phyloP scores from a whole-genome alignment of 306 rosid genomes.

The Prunus davidiana region DNA sequence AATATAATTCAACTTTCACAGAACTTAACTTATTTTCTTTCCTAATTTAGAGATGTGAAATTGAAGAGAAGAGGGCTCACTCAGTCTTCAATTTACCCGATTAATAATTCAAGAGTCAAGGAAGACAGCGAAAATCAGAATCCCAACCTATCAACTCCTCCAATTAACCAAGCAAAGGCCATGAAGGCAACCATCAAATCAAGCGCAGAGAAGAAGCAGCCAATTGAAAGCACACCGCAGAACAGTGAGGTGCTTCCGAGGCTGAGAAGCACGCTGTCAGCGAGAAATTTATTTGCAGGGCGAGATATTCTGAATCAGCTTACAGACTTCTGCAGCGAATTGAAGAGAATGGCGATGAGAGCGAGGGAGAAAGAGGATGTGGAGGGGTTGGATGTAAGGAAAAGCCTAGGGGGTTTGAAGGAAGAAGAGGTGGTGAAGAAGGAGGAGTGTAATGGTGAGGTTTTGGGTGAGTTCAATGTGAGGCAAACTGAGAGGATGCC shows the following conservation, averaged over 20 bases:
- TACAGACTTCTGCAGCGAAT: slow-evolving; percentile 80
- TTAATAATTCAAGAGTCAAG: slow-evolving; percentile 43
- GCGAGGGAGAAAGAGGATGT: slow-evolving; percentile 57
- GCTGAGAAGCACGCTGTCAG: slow-evolving; percentile 73
- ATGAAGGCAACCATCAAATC: slow-evolving; percentile 63
- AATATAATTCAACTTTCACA: background rate
- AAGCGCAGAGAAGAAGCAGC: slow-evolving; percentile 62
- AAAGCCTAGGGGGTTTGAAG: slow-evolving; percentile 30
- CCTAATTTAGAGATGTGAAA: slow-evolving; percentile 51
- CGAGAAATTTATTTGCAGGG: slow-evolving; percentile 67
- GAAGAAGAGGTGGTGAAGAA: slow-evolving; percentile 25
- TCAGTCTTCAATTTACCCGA: slow-evolving; percentile 42
- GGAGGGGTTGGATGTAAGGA: slow-evolving; percentile 26
- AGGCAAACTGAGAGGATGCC: slow-evolving; percentile 57
- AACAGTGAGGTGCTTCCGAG: slow-evolving; percentile 37
- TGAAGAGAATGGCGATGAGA: slow-evolving; percentile 74
- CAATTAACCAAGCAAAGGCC: slow-evolving; percentile 35
- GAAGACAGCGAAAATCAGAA: slow-evolving; percentile 66
- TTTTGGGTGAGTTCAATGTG: slow-evolving; percentile 37
- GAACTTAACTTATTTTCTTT: background rate
- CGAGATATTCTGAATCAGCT: slow-evolving; percentile 82
- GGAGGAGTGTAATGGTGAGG: slow-evolving; percentile 21
- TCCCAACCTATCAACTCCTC: slow-evolving; percentile 63
- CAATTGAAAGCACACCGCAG: slow-evolving; percentile 29
- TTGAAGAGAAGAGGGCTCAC: slow-evolving; percentile 67